These are phyloP conservation scores for Rhododendron vialii DNA, from an alignment of 148 eudicot genomes.

Conservation along the genomic window DNA sequence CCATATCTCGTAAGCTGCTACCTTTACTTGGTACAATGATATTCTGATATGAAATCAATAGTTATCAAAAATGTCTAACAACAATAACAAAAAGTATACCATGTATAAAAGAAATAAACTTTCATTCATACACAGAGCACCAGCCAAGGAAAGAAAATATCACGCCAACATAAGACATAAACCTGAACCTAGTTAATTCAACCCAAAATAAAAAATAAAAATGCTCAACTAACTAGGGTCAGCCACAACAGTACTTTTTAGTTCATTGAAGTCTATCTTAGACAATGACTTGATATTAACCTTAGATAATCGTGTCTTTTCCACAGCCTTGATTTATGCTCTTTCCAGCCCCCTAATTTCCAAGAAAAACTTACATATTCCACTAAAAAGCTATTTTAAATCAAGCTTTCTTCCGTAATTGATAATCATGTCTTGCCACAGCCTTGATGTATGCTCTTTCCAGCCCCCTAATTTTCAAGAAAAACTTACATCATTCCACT, in stretches of 20 bases:
- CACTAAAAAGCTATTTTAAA: too few relatives aligned
- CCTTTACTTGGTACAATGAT: constrained; percentile 69
- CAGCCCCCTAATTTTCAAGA: not conserved
- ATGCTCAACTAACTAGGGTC: not conserved
- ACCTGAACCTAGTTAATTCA: not conserved
- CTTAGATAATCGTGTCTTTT: not conserved
- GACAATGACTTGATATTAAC: not conserved
- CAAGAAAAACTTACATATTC: too few relatives aligned
- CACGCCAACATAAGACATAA: not conserved
- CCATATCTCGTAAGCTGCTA: constrained; percentile 70
- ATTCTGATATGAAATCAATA: constrained; percentile 33
- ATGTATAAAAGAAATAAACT: not conserved
- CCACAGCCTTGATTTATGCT: not conserved
- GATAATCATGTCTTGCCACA: not conserved
- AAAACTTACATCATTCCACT: not conserved
- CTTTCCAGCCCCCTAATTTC: not conserved
- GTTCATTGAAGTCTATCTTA: not conserved
- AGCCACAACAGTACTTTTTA: not conserved
- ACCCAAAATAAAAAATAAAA: too few relatives aligned
- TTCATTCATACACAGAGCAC: not conserved
- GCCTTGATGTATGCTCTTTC: not conserved
- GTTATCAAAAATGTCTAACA: not conserved
- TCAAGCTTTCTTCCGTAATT: too few relatives aligned
- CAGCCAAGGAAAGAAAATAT: not conserved
- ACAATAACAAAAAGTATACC: not conserved